These are phyloP conservation scores for Babesia sp. DNA, from an alignment of 169 alveolate species.

Conservation along the genomic window DNA sequence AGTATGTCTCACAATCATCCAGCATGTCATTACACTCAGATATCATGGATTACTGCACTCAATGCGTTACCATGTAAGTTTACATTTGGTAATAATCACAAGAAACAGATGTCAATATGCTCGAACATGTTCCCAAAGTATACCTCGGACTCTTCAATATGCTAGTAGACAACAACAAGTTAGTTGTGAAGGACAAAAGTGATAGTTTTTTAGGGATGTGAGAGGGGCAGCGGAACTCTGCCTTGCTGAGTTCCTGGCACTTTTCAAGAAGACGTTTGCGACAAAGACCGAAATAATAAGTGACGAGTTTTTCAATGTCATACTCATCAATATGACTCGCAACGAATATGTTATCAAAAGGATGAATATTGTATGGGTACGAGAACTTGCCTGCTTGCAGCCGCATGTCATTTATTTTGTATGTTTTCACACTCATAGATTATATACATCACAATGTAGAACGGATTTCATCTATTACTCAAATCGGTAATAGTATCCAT, in stretches of 20 bases:
- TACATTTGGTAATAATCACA: background rate
- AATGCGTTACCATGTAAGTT: constrained; percentile 53
- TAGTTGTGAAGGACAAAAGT: background rate
- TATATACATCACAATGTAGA: background rate
- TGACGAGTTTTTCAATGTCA: constrained; percentile 55
- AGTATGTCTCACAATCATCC: too few relatives aligned
- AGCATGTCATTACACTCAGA: constrained; percentile 3
- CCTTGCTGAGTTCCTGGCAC: constrained; percentile 47
- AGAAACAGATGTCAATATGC: constrained; percentile 39
- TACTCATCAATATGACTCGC: constrained; percentile 51
- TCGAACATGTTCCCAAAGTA: constrained; percentile 56
- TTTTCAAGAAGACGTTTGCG: constrained; percentile 39
- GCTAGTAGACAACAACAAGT: constrained; percentile 64
- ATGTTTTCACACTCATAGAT: background rate
- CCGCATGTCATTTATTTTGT: constrained; percentile 64
- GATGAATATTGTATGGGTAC: constrained; percentile 52
- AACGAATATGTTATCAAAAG: constrained; percentile 35
- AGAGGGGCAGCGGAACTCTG: constrained; percentile 64
- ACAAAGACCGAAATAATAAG: constrained; percentile 19
- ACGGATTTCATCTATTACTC: constrained; percentile 45
- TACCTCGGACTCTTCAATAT: constrained; percentile 51
- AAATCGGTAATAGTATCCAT: constrained; percentile 26
- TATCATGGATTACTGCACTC: constrained; percentile 62
- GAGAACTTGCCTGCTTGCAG: constrained; percentile 45
- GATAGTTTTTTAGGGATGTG: constrained; percentile 37